Conservation (phyloP, 495 filamentous ascomycete species). For the Jackrogersella multiformis region DNA sequence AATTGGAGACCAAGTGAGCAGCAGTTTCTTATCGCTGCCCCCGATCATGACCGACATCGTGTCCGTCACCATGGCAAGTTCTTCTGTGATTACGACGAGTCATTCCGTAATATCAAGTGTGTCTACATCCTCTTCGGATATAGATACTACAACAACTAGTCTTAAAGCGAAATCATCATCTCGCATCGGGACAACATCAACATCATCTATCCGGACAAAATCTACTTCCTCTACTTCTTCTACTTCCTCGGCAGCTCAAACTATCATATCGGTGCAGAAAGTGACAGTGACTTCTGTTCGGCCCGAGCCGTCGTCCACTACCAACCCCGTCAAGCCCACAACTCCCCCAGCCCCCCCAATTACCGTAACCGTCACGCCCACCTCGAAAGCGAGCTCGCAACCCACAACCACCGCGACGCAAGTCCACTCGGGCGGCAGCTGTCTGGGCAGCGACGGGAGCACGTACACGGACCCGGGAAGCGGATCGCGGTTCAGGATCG, state of each 20-base stretch:
- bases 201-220: too few relatives aligned
- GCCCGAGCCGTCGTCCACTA: constrained; percentile 1
- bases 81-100: not conserved
- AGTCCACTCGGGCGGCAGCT: constrained; percentile 3
- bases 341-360: not conserved
- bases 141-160: not conserved
- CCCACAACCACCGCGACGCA: not conserved
- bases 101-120: not conserved
- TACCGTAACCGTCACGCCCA: constrained; percentile 1
- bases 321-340: constrained; percentile 7
- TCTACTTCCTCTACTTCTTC: not conserved
- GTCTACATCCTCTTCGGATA: not conserved
- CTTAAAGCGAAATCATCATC: not conserved
- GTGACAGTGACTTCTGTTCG: constrained; percentile 4
- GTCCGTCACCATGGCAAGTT: not conserved
- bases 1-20: constrained; percentile 16
- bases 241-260: not conserved
- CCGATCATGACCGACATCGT: constrained; percentile 18
- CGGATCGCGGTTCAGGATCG: constrained; percentile 19
- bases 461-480: constrained; percentile 38
- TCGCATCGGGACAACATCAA: too few relatives aligned
- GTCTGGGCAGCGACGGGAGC: constrained; percentile 30
- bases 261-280: not conserved
- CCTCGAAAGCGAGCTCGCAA: not conserved
- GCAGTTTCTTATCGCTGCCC: not conserved